These are phyloP conservation scores for Tetrahymena malaccensis DNA, from an alignment of 73 alveolate species.

Conservation along the genomic window DNA sequence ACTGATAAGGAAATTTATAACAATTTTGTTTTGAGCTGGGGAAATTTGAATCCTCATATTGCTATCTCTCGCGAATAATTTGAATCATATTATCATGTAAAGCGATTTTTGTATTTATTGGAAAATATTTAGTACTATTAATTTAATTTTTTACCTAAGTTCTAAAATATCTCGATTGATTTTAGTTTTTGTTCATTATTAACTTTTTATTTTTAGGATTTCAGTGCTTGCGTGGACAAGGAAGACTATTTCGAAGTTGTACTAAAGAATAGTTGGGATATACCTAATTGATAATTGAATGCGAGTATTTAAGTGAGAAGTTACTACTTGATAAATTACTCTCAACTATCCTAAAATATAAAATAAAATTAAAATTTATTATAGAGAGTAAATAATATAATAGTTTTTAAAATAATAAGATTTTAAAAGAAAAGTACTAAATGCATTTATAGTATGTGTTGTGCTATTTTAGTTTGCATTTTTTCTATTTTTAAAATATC, in stretches of 20 bases:
- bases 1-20: slow-evolving; percentile 27
- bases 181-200: too few species aligned
- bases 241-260: not conserved
- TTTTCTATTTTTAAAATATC: too few species aligned
- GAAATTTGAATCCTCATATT: slow-evolving; percentile 11
- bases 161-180: not conserved
- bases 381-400: too few species aligned
- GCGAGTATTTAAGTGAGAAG: too few species aligned
- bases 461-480: too few species aligned
- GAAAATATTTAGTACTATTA: not conserved
- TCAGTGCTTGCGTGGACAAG: not conserved
- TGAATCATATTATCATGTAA: not conserved
- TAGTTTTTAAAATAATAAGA: too few species aligned
- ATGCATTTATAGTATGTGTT: too few species aligned
- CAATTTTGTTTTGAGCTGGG: slow-evolving; percentile 28
- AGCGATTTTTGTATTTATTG: not conserved
- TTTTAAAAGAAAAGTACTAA: too few species aligned
- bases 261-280: not conserved
- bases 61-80: slow-evolving; percentile 12
- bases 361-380: too few species aligned
- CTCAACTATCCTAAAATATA: too few species aligned
- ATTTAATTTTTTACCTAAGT: too few species aligned
- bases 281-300: not conserved
- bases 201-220: not conserved
- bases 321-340: too few species aligned